Evolutionary conservation across 1,139 yeast genomes (phyloP).

Genomic region (Candida albicans): DNA sequence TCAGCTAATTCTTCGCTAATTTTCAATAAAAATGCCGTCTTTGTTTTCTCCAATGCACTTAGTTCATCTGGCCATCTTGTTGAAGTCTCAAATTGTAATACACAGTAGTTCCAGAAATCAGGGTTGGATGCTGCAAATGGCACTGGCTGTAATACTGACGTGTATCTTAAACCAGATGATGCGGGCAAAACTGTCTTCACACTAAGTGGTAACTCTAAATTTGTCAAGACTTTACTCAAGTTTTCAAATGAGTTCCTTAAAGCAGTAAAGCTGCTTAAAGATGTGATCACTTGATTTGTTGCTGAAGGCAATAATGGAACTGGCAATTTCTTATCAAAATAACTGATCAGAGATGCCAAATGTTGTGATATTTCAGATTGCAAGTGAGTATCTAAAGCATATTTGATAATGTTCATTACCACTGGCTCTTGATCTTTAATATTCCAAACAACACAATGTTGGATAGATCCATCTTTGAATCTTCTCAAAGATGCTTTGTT

Average conservation of each 20-base stretch:
- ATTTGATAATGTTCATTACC: slow-evolving; percentile 63
- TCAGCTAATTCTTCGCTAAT: slow-evolving; percentile 60
- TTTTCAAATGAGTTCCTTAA: slow-evolving; percentile 67
- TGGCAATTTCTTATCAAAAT: slow-evolving; percentile 56
- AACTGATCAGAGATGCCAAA: slow-evolving; percentile 39
- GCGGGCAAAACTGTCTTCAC: slow-evolving; percentile 73
- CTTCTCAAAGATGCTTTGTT: slow-evolving; percentile 78
- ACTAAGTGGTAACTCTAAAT: slow-evolving; percentile 66
- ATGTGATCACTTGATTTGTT: slow-evolving; percentile 51
- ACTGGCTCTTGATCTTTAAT: slow-evolving; percentile 61
- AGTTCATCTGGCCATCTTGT: slow-evolving; percentile 96
- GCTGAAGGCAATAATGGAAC: slow-evolving; percentile 60
- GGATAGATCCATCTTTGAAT: slow-evolving; percentile 86
- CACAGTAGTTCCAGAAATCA: slow-evolving; percentile 76
- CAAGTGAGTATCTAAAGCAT: slow-evolving; percentile 63
- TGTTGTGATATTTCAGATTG: slow-evolving; percentile 45
- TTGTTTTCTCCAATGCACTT: slow-evolving; percentile 80
- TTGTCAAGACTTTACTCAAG: slow-evolving; percentile 53
- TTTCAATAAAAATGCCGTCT: slow-evolving; percentile 82
- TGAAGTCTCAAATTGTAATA: slow-evolving; percentile 86
- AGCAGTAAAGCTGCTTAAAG: slow-evolving; percentile 53
- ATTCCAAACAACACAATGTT: slow-evolving; percentile 88
- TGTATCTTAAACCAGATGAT: slow-evolving; percentile 67
- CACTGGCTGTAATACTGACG: slow-evolving; percentile 76
- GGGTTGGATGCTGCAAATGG: slow-evolving; percentile 79